A percentile compares a stretch with the other conserved stretches of the same genome.
These are phyloP conservation scores for Epichloe baconii DNA, from an alignment of 2,329 filamentous ascomycete species.

Conservation along the genomic window DNA sequence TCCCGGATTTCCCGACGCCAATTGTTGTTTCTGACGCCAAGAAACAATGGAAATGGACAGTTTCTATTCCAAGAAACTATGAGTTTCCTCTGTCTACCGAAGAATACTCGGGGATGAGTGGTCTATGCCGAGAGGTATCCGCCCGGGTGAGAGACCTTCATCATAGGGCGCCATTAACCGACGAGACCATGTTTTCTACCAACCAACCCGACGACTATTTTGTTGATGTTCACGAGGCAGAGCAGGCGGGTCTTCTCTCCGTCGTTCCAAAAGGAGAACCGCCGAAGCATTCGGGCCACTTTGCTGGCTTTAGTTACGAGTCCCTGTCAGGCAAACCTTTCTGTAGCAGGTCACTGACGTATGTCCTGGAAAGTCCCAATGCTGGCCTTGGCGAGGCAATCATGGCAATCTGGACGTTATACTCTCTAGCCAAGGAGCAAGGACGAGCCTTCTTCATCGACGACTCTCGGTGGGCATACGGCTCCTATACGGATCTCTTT, in stretches of 20 bases:
- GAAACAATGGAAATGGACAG: constrained; percentile 62
- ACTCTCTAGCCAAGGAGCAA: constrained; percentile 64
- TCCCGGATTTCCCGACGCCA: constrained; percentile 63
- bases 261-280: constrained; percentile 20
- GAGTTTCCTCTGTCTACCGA: constrained; percentile 53
- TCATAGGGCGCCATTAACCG: constrained; percentile 23
- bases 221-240: constrained; percentile 61
- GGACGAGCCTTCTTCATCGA: constrained; percentile 71
- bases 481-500: constrained; percentile 62
- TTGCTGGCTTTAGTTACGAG: constrained; percentile 35
- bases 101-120: constrained; percentile 59
- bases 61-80: constrained; percentile 57
- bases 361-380: constrained; percentile 58
- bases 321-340: constrained; percentile 35
- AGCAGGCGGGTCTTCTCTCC: constrained; percentile 49
- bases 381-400: constrained; percentile 66
- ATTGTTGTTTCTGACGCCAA: constrained; percentile 53
- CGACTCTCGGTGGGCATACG: constrained; percentile 73
- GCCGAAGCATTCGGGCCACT: constrained; percentile 27
- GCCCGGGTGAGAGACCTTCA: constrained; percentile 38
- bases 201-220: constrained; percentile 55
- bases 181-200: constrained; percentile 36
- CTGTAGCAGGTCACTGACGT: constrained; percentile 63
- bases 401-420: constrained; percentile 73
- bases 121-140: constrained; percentile 52